These are phyloP conservation scores for Pichia sp. DNA, from an alignment of 1,139 yeast species.

Conservation along the genomic window DNA sequence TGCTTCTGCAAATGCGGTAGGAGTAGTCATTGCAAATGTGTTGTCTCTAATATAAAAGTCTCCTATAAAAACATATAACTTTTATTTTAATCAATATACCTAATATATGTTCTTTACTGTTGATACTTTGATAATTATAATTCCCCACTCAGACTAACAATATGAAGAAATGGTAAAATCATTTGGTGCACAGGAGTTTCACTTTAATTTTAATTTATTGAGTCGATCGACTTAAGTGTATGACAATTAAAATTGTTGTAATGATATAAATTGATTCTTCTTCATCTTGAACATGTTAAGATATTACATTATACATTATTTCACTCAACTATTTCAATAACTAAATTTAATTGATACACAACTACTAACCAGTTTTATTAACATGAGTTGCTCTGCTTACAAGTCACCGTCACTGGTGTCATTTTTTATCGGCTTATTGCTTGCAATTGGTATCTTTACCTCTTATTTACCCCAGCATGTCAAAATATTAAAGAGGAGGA, in stretches of 20 bases:
- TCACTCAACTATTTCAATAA: too few relatives aligned
- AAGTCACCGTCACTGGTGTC: slow-evolving; percentile 42
- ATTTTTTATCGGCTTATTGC: slow-evolving; percentile 43
- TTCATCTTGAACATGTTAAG: too few relatives aligned
- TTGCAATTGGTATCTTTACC: slow-evolving; percentile 63
- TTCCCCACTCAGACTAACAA: too few relatives aligned
- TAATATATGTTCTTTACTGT: background rate
- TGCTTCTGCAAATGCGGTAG: slow-evolving; percentile 78
- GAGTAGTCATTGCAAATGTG: slow-evolving; percentile 24
- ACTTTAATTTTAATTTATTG: background rate
- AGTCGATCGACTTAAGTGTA: background rate
- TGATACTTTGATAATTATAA: background rate
- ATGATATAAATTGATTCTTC: too few relatives aligned
- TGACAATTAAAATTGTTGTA: background rate
- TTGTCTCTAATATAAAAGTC: slow-evolving; percentile 32
- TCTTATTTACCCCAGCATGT: slow-evolving; percentile 76
- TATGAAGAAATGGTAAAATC: background rate
- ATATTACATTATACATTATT: too few relatives aligned
- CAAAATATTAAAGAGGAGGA: slow-evolving; percentile 49
- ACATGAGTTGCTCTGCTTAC: slow-evolving; percentile 37
- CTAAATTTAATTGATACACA: too few relatives aligned
- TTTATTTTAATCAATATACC: background rate
- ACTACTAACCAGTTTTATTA: too few relatives aligned
- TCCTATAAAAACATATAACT: too few relatives aligned
- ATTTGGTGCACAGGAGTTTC: background rate